Conservation (phyloP, 2,329 filamentous ascomycete genomes). For the Phyllosticta ampelicida region DNA sequence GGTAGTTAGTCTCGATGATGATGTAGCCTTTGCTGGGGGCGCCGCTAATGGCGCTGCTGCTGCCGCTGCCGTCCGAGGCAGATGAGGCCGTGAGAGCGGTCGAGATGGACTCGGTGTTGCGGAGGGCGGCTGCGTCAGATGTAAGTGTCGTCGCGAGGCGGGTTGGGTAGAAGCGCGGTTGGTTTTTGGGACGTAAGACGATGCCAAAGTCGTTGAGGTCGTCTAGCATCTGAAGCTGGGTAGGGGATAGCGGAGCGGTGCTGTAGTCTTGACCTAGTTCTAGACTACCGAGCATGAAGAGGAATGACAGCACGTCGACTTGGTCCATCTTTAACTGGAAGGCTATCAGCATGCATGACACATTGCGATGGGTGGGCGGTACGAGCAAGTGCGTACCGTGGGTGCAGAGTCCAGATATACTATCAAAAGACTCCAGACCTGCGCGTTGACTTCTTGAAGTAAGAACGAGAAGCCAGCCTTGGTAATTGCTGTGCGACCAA, state of each 20-base stretch:
- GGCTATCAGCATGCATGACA: not conserved
- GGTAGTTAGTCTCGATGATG: conserved; percentile 96
- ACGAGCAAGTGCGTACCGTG: not conserved
- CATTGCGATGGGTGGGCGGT: conserved; percentile 1
- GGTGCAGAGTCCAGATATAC: conserved; percentile 76
- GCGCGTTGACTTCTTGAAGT: conserved; percentile 87
- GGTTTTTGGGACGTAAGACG: conserved; percentile 51
- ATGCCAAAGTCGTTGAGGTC: conserved; percentile 88
- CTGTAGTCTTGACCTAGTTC: conserved; percentile 88
- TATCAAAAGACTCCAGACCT: conserved; percentile 91
- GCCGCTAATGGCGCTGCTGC: too few relatives aligned
- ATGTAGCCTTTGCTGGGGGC: conserved; percentile 61
- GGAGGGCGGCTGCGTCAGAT: conserved; percentile 59
- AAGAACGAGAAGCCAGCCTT: conserved; percentile 90
- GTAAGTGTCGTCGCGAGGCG: conserved; percentile 90
- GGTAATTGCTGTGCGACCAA: conserved; percentile 61
- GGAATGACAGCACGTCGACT: conserved; percentile 88
- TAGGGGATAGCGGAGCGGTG: conserved; percentile 68
- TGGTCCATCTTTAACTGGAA: conserved; percentile 61
- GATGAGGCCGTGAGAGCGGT: conserved; percentile 45
- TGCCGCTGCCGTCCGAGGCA: conserved; percentile 49
- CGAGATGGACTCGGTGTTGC: conserved; percentile 57
- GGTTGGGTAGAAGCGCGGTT: conserved; percentile 68
- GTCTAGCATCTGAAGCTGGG: conserved; percentile 79
- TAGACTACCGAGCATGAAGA: conserved; percentile 88